Evolutionary conservation across 2,329 filamentous ascomycete species (phyloP).

Genomic region (Aspergillus amoenus): DNA sequence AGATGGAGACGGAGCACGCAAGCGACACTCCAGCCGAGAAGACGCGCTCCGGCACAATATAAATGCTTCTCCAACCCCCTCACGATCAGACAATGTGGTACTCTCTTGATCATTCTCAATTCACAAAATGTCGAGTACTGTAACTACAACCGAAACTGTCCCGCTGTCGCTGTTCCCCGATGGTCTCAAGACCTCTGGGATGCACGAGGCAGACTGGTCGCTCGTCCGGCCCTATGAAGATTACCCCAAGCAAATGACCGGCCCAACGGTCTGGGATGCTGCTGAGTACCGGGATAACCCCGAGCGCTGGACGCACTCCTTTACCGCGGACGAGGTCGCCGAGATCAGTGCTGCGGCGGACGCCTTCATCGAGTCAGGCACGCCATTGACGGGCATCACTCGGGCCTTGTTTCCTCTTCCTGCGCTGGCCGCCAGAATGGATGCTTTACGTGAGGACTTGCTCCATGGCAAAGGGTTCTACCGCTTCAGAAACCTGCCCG

Average conservation of each 20-base stretch:
- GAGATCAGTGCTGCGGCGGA: slow-evolving; percentile 69
- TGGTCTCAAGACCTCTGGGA: slow-evolving; percentile 67
- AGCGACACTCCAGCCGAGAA: background rate
- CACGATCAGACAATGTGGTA: background rate
- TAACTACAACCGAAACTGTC: background rate
- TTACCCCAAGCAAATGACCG: slow-evolving; percentile 70
- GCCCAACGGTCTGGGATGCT: slow-evolving; percentile 70
- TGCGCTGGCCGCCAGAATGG: slow-evolving; percentile 54
- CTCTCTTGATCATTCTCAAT: background rate
- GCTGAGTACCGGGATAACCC: slow-evolving; percentile 63
- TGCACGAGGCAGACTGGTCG: slow-evolving; percentile 68
- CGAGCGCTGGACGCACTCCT: slow-evolving; percentile 71
- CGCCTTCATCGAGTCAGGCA: slow-evolving; percentile 64
- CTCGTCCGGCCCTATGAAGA: slow-evolving; percentile 64
- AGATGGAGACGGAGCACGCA: background rate
- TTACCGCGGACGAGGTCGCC: slow-evolving; percentile 64
- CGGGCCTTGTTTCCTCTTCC: slow-evolving; percentile 65
- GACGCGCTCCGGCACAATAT: background rate
- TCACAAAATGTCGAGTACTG: background rate
- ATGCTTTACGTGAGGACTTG: slow-evolving; percentile 61
- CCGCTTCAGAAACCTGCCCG: slow-evolving; percentile 82
- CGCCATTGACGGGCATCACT: slow-evolving; percentile 69
- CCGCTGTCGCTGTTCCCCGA: slow-evolving; percentile 56
- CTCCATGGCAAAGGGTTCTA: slow-evolving; percentile 87
- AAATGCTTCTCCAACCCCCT: background rate